These are phyloP conservation scores for Oryza glumipatula DNA, from an alignment of 176 grass and related monocot genomes.

Conservation along the genomic window DNA sequence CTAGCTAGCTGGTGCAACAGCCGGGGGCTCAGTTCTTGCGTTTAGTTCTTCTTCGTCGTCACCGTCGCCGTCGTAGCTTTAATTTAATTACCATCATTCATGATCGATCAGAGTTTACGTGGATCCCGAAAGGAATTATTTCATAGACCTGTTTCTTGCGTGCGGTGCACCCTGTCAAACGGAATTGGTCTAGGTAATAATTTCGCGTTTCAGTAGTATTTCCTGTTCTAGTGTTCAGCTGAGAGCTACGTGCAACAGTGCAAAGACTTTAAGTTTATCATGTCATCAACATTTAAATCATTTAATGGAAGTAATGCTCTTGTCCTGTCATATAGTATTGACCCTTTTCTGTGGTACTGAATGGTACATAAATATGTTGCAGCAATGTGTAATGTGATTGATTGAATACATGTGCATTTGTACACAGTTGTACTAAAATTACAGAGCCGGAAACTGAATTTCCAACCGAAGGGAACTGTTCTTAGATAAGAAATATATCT, in stretches of 20 bases:
- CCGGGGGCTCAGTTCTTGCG: conserved; percentile 5
- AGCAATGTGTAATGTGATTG: conserved; percentile 15
- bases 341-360: conserved; percentile 14
- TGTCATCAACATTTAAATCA: conserved; percentile 21
- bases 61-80: neutral
- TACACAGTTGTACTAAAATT: neutral
- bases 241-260: conserved; percentile 25
- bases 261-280: conserved; percentile 14
- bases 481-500: neutral
- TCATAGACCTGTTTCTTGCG: conserved; percentile 57
- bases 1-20: neutral
- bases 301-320: conserved; percentile 36
- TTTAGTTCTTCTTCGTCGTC: neutral
- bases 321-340: conserved; percentile 28
- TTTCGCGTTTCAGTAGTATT: conserved; percentile 41
- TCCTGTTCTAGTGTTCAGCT: conserved; percentile 9
- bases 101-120: conserved; percentile 21
- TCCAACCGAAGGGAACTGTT: neutral
- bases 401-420: conserved; percentile 28
- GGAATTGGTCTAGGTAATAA: conserved; percentile 64
- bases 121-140: conserved; percentile 51
- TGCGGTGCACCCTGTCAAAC: conserved; percentile 12
- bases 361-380: conserved; percentile 19
- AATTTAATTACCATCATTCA: neutral
- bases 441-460: neutral